Conservation (phyloP, 305 asterid species). For the Petunia hybrid region DNA sequence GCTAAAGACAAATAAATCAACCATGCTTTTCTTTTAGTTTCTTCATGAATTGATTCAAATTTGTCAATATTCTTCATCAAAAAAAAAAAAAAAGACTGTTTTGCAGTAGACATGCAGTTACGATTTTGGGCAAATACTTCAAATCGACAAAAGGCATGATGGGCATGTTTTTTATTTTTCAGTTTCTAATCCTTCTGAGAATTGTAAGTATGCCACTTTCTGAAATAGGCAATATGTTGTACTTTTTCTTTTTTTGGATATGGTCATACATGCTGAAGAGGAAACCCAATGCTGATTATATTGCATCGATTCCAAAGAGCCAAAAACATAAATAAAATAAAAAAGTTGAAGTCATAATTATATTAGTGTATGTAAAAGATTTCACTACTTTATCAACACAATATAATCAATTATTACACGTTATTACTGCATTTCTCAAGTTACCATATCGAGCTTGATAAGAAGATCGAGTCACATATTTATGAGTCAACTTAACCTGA, state of each 20-base stretch:
- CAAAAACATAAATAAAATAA: background rate
- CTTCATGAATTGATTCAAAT: background rate
- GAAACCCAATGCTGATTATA: background rate
- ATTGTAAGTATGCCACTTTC: too few species aligned
- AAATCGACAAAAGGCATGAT: slow-evolving; percentile 19
- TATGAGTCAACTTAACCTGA: too few species aligned
- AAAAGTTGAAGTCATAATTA: too few species aligned
- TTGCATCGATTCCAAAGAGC: background rate
- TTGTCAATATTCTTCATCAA: slow-evolving; percentile 7
- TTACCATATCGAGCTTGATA: too few species aligned
- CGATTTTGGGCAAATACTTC: background rate
- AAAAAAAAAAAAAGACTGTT: background rate
- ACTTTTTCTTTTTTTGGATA: too few species aligned
- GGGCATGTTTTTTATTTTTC: background rate
- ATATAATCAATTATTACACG: too few species aligned
- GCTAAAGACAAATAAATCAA: slow-evolving; percentile 1
- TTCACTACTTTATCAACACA: too few species aligned
- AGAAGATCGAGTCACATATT: too few species aligned
- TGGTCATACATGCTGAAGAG: background rate
- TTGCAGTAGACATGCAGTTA: too few species aligned
- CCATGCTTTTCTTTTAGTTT: background rate
- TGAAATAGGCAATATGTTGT: background rate
- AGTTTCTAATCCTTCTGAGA: too few species aligned
- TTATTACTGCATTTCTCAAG: too few species aligned
- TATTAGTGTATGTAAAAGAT: too few species aligned